These are phyloP conservation scores for Hymenotorrendiella dingleyae DNA, from an alignment of 2,329 filamentous ascomycete genomes.

Conservation along the genomic window DNA sequence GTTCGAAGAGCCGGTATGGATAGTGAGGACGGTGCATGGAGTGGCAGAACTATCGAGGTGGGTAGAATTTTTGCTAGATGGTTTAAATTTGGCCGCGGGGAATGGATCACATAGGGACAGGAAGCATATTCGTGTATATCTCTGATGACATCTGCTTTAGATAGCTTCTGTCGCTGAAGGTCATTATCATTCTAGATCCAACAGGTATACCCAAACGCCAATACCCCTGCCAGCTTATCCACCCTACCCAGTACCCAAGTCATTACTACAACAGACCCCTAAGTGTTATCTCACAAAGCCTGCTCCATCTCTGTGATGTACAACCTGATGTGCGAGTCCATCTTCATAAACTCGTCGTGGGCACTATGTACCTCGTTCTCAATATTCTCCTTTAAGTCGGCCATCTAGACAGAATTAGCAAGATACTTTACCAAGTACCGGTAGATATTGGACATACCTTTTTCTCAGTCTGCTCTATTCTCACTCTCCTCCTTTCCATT, in stretches of 20 bases:
- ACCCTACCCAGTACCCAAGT: no score
- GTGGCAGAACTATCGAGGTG: conserved; percentile 52
- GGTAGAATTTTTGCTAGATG: conserved; percentile 56
- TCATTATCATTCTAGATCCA: conserved; percentile 29
- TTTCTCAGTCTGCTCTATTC: conserved; percentile 97
- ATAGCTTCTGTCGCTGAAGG: conserved; percentile 1
- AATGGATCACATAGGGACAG: conserved; percentile 25
- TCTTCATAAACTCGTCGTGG: conserved; percentile 92
- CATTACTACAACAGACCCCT: no score
- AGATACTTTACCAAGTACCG: no score
- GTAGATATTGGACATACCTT: conserved; percentile 69
- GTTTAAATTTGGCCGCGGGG: conserved; percentile 49
- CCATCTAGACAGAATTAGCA: conserved; percentile 61
- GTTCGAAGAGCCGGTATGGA: conserved; percentile 36
- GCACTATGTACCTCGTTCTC: conserved; percentile 88
- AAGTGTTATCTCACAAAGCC: no score
- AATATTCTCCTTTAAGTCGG: conserved; percentile 94
- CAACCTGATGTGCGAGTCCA: conserved; percentile 93
- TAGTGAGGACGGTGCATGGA: conserved; percentile 48
- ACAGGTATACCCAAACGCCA: conserved; percentile 30
- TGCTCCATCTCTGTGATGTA: conserved; percentile 99
- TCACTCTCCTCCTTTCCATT: conserved; percentile 84
- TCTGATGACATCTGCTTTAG: no score
- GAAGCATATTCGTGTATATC: neutral
- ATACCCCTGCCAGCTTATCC: conserved; percentile 8